Evolutionary conservation across 2,329 filamentous ascomycete genomes (phyloP).

Genomic region (Fusarium protoensiforme): DNA sequence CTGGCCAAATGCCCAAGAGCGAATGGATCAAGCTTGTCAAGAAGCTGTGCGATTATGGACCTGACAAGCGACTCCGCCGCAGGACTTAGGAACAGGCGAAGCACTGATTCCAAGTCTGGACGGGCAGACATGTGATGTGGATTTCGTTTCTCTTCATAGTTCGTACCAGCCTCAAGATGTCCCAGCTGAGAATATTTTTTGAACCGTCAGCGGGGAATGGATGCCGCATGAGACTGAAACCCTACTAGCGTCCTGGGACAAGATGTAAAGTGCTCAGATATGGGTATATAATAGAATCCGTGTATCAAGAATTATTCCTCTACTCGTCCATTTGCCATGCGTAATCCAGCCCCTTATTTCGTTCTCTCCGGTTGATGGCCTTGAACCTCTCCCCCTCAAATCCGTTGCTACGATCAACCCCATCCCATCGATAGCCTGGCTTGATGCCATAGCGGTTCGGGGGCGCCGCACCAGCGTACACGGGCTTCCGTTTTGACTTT

Average conservation of each 20-base stretch:
- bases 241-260: background rate
- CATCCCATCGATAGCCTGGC: conserved; percentile 95
- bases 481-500: conserved; percentile 62
- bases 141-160: conserved; percentile 7
- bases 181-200: background rate
- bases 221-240: background rate
- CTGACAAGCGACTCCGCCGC: conserved; percentile 64
- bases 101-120: conserved; percentile 1
- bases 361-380: conserved; percentile 80
- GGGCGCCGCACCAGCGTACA: conserved; percentile 82
- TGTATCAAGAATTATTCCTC: conserved; percentile 24
- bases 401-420: conserved; percentile 91
- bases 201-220: background rate
- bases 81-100: conserved; percentile 45
- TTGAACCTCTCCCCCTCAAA: conserved; percentile 96
- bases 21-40: conserved; percentile 71
- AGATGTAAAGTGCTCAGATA: conserved; percentile 19
- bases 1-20: conserved; percentile 62
- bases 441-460: conserved; percentile 95
- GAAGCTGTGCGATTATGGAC: conserved; percentile 62
- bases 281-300: conserved; percentile 39
- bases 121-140: conserved; percentile 5
- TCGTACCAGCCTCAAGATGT: background rate
- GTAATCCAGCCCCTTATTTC: conserved; percentile 85
- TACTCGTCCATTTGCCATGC: conserved; percentile 97